Conservation (phyloP, 352 stramenopile genomes). For the Pythium angustatum region DNA sequence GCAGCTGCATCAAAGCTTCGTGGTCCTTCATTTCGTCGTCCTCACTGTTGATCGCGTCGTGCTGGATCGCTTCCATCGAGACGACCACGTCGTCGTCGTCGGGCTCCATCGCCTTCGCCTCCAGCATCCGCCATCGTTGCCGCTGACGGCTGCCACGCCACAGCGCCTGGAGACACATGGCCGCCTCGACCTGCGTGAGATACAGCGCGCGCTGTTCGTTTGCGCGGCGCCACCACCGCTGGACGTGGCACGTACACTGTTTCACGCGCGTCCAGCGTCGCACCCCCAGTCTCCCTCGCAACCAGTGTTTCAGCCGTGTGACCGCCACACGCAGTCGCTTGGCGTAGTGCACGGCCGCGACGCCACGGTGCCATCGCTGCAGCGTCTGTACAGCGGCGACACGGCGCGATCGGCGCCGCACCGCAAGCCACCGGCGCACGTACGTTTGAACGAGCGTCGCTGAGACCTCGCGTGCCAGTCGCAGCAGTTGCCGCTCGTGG, state of each 20-base stretch:
- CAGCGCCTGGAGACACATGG: slow-evolving; percentile 49
- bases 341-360: slow-evolving; percentile 11
- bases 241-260: slow-evolving; percentile 25
- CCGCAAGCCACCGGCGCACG: slow-evolving; percentile 32
- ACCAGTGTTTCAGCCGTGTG: slow-evolving; percentile 6
- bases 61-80: no score
- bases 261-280: slow-evolving; percentile 25
- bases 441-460: slow-evolving; percentile 55
- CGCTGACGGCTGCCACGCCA: slow-evolving; percentile 35
- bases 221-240: slow-evolving; percentile 50
- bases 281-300: slow-evolving; percentile 30
- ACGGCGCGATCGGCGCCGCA: slow-evolving; percentile 6
- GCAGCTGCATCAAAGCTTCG: no score
- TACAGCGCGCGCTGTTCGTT: slow-evolving; percentile 23
- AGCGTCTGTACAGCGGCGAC: slow-evolving; percentile 26
- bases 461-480: slow-evolving; percentile 40
- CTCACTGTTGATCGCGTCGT: no score
- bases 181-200: slow-evolving; percentile 37
- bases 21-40: no score
- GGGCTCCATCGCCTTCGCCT: neutral
- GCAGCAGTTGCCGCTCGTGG: slow-evolving; percentile 38
- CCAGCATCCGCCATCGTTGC: neutral
- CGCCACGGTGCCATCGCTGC: slow-evolving; percentile 44
- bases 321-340: slow-evolving; percentile 22
- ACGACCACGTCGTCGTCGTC: neutral